Conservation (phyloP, 495 filamentous ascomycete species). For the Cenococcum geophilum region DNA sequence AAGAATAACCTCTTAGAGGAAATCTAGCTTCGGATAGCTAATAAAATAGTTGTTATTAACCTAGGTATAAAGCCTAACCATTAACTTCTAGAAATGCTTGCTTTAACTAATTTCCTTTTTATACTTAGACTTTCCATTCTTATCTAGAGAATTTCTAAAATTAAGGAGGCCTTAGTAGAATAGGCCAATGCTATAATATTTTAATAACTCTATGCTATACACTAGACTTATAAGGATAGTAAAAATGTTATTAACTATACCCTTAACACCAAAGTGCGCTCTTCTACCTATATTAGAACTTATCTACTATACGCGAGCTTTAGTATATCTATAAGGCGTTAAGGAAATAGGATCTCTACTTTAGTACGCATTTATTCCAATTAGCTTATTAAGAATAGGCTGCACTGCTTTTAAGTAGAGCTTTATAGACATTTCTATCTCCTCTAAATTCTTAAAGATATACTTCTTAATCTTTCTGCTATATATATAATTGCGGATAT, state of each 20-base stretch:
- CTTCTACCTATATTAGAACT: constrained; percentile 62
- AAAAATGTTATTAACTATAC: constrained; percentile 70
- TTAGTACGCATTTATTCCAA: constrained; percentile 75
- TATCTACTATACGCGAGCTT: constrained; percentile 71
- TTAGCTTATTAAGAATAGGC: constrained; percentile 70
- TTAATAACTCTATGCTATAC: constrained; percentile 79
- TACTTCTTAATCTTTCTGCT: constrained; percentile 69
- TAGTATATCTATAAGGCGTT: constrained; percentile 72
- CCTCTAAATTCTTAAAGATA: constrained; percentile 77
- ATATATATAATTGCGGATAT: constrained; percentile 87
- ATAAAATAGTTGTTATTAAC: constrained; percentile 71
- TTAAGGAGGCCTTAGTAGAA: constrained; percentile 70
- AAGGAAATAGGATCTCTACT: constrained; percentile 71
- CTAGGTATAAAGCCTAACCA: constrained; percentile 68
- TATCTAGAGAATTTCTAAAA: constrained; percentile 55
- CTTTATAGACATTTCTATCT: constrained; percentile 74
- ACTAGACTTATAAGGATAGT: constrained; percentile 72
- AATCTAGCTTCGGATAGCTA: constrained; percentile 86
- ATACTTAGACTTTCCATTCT: constrained; percentile 61
- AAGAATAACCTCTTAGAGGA: constrained; percentile 71
- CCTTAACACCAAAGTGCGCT: constrained; percentile 63
- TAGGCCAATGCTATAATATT: constrained; percentile 86
- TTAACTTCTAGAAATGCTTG: constrained; percentile 73
- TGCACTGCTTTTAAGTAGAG: constrained; percentile 70
- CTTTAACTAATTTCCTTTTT: constrained; percentile 66